A percentile compares a stretch with the other conserved stretches of the same genome.
Evolutionary conservation across 1,284 basidiomycete genomes (phyloP).

Genomic region (Xerocomus nothofagi): DNA sequence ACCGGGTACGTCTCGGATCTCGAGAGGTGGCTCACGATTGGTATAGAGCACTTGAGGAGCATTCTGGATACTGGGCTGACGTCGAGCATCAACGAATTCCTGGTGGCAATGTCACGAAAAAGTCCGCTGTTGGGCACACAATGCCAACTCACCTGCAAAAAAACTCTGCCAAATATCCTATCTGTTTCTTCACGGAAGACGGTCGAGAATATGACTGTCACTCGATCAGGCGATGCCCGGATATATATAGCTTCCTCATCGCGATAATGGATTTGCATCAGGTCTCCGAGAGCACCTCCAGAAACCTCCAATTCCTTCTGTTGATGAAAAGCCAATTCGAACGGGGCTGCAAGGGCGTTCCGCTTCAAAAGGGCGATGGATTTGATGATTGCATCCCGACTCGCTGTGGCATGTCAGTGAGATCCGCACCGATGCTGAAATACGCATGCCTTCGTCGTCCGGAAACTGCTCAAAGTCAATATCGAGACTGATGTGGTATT

Average conservation of each 20-base stretch:
- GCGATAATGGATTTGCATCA: slow-evolving; percentile 94
- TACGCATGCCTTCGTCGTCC: slow-evolving; percentile 73
- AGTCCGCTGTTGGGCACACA: neutral
- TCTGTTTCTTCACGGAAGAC: slow-evolving; percentile 98
- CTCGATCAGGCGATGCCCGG: slow-evolving; percentile 90
- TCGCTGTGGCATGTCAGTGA: slow-evolving; percentile 51
- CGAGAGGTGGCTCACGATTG: slow-evolving; percentile 92
- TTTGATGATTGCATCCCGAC: slow-evolving; percentile 76
- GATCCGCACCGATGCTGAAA: neutral
- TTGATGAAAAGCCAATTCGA: slow-evolving; percentile 86
- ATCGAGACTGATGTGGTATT: slow-evolving; percentile 86
- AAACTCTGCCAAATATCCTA: slow-evolving; percentile 94
- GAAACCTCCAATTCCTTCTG: slow-evolving; percentile 82
- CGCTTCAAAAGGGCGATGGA: slow-evolving; percentile 89
- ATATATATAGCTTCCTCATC: slow-evolving; percentile 98
- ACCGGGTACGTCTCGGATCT: slow-evolving; percentile 86
- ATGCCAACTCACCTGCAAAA: slow-evolving; percentile 75
- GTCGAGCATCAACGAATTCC: slow-evolving; percentile 98
- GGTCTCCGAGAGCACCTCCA: slow-evolving; percentile 68
- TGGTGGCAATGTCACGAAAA: slow-evolving; percentile 33
- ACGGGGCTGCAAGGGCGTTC: slow-evolving; percentile 93
- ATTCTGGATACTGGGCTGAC: slow-evolving; percentile 91
- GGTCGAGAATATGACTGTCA: slow-evolving; percentile 97
- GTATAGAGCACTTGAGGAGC: slow-evolving; percentile 99
- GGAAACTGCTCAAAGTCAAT: slow-evolving; percentile 90